phyloP scores from a whole-genome alignment of 345 rosid species.

The Psidium friedrichsthalianum region DNA sequence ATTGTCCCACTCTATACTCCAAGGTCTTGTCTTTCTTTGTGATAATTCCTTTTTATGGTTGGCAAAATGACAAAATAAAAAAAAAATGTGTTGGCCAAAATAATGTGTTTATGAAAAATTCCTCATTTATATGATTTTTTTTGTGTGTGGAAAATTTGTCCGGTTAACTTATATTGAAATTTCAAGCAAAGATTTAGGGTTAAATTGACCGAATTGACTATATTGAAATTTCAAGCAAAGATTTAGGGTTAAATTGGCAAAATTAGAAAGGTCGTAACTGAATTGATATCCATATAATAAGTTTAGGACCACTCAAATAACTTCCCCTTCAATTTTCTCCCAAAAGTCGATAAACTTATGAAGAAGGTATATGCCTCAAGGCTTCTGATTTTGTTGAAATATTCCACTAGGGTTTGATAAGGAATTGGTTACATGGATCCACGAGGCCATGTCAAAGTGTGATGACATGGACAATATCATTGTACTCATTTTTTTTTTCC shows the following conservation, averaged over 20 bases:
- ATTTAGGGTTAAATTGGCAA: neutral
- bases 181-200: fast-evolving
- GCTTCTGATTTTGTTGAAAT: too few species aligned
- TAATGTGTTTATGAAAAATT: neutral
- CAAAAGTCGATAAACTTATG: too few species aligned
- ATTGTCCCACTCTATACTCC: neutral
- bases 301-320: neutral
- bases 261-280: neutral
- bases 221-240: neutral
- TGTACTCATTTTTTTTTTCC: too few species aligned
- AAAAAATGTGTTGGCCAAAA: neutral
- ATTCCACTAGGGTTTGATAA: too few species aligned
- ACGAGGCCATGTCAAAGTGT: too few species aligned
- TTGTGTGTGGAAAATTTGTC: too few species aligned
- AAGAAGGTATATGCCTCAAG: too few species aligned
- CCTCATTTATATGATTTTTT: neutral
- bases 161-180: neutral
- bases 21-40: neutral
- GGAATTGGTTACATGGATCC: too few species aligned
- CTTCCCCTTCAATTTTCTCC: too few species aligned
- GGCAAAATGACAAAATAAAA: neutral
- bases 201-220: neutral
- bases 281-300: neutral
- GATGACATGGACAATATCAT: too few species aligned
- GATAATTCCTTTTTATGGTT: neutral